Percentiles rank a stretch among this genome's conserved stretches.
Conservation (phyloP, 306 rosid genomes). For the Trifolium subterraneum region DNA sequence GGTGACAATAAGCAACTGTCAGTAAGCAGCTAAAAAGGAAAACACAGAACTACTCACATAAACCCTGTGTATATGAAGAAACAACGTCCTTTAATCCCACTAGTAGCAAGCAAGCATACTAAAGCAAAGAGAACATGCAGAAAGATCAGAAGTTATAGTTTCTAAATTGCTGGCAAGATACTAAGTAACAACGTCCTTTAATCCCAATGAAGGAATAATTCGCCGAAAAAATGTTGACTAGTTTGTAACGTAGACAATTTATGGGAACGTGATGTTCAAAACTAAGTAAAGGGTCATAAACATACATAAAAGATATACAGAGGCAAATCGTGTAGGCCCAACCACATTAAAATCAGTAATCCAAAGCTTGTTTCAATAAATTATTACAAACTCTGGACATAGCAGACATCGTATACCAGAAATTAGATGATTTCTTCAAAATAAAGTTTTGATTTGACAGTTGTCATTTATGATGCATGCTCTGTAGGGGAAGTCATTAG, state of each 20-base stretch:
- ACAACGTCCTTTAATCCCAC: conserved; percentile 2
- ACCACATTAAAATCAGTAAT: conserved; percentile 35
- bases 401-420: conserved; percentile 5
- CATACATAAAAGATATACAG: conserved; percentile 1
- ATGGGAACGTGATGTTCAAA: not conserved
- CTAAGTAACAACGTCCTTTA: too few species aligned
- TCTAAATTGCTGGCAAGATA: conserved; percentile 14
- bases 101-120: conserved; percentile 21
- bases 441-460: conserved; percentile 8
- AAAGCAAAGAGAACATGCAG: conserved; percentile 28
- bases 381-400: not conserved
- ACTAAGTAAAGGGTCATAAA: conserved; percentile 19
- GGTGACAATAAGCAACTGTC: conserved; percentile 34
- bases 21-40: conserved; percentile 33
- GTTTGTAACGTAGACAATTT: not conserved
- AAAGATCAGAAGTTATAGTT: conserved; percentile 16
- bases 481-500: conserved; percentile 5
- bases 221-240: conserved; percentile 13
- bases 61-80: conserved; percentile 10
- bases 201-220: conserved; percentile 15
- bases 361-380: conserved; percentile 14
- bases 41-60: conserved; percentile 9
- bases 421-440: conserved; percentile 24
- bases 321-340: conserved; percentile 8
- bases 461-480: conserved; percentile 19